Base-by-base conservation (phyloP, 2,329 filamentous ascomycete genomes). In the Cercospora zeae-maydis region DNA sequence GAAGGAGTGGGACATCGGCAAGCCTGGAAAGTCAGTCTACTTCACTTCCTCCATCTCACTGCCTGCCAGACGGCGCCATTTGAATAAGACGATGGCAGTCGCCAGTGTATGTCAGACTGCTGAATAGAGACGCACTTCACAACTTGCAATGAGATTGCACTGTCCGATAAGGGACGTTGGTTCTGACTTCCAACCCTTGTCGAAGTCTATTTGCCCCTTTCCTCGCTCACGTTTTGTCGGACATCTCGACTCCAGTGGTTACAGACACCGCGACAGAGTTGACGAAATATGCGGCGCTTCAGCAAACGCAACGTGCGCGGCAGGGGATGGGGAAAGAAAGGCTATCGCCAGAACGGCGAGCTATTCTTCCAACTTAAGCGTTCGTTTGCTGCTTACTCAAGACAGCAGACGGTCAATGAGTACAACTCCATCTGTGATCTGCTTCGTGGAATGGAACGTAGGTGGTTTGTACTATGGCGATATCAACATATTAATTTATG, bases 271-370 rank as follows among this genome's bases (percentile, higher is more conserved):
- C 27, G 42, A 4, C 42, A 49, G n/a, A 24, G 6, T 49, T 1
- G 2, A n/a, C 1, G 2, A 49, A 24, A 47, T 24, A 31, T 58
- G 21, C 36, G 21, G 4, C n/a, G 36, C 0, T 24, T 58, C 24
- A 62, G 60, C 47, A 62, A 45, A 33, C 60, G 54, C n/a, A 58
- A 58, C 24, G 60, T 58, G 19, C 42, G 54, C 8, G 59, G 59
- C n/a, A 51, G 36, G 21, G 51, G 59, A 19, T 56, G 36, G 21
- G 16, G 53, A n/a, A 45, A 47, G 42, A 61, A 55, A 54, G 47
- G 58, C 36, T 55, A 55, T 30, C 49, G 51, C 24, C 19, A 61
- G 34, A 11, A 56, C 19, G 51, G 59, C 16, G 59, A 61, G 19
- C 51, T 61, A 16, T 49, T 54, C 27, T 55, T 56, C 21, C 49